Conservation (phyloP, 495 filamentous ascomycete species). For the Aspergillus biplanus region DNA sequence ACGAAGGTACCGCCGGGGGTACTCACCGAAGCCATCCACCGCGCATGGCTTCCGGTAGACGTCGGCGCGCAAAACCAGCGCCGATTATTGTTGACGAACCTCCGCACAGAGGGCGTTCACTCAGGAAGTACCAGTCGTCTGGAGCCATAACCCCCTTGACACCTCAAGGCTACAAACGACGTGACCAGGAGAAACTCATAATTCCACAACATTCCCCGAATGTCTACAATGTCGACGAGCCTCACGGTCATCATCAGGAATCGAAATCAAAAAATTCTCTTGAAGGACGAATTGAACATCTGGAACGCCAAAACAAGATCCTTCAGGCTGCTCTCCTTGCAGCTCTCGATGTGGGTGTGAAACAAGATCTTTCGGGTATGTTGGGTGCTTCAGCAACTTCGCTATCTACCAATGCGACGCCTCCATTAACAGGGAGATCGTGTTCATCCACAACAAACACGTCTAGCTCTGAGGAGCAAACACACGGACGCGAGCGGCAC, state of each 20-base stretch:
- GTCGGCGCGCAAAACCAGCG: slow-evolving; percentile 18
- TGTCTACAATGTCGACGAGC: slow-evolving; percentile 29
- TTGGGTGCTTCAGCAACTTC: slow-evolving; percentile 27
- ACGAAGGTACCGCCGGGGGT: slow-evolving; percentile 37
- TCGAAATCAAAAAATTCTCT: slow-evolving; percentile 27
- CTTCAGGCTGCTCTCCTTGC: slow-evolving; percentile 50
- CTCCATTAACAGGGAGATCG: slow-evolving; percentile 23
- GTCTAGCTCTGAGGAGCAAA: slow-evolving; percentile 17
- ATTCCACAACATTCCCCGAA: slow-evolving; percentile 31
- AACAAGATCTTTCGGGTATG: slow-evolving; percentile 33
- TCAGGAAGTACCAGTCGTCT: slow-evolving; percentile 15
- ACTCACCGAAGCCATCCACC: slow-evolving; percentile 19
- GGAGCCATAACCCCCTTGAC: slow-evolving; percentile 25
- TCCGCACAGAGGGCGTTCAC: slow-evolving; percentile 8
- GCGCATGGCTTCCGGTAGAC: slow-evolving; percentile 8
- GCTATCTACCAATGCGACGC: slow-evolving; percentile 22
- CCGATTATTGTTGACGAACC: slow-evolving; percentile 21
- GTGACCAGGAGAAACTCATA: slow-evolving; percentile 28
- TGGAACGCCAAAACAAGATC: slow-evolving; percentile 51
- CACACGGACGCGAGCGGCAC: background rate
- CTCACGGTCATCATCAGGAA: slow-evolving; percentile 25
- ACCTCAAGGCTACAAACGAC: slow-evolving; percentile 30
- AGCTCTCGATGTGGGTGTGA: slow-evolving; percentile 40
- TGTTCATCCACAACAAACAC: slow-evolving; percentile 27
- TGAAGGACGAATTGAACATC: slow-evolving; percentile 44